These are phyloP conservation scores for Hypoxylon sp. DNA, from an alignment of 2,329 filamentous ascomycete genomes.

Conservation along the genomic window DNA sequence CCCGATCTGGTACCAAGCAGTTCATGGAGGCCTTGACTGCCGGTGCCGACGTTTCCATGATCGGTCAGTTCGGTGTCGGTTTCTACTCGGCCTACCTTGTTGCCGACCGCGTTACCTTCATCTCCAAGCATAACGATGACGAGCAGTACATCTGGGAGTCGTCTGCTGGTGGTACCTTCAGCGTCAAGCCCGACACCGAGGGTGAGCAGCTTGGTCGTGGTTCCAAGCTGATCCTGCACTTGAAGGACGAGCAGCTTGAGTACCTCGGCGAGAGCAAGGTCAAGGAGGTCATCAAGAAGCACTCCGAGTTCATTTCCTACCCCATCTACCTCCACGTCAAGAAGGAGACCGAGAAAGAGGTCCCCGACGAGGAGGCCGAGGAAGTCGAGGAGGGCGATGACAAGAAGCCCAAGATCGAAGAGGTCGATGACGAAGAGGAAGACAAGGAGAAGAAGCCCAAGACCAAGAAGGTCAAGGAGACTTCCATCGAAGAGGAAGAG, in stretches of 20 bases:
- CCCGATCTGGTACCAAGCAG: conserved; percentile 99
- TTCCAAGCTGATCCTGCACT: conserved; percentile 96
- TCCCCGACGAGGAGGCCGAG: conserved; percentile 93
- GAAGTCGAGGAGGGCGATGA: conserved; percentile 77
- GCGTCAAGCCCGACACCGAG: conserved; percentile 86
- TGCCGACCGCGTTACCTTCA: conserved; percentile 91
- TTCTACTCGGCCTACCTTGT: conserved; percentile 99
- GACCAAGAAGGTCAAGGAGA: conserved; percentile 99
- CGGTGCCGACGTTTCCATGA: conserved; percentile 99
- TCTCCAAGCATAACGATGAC: conserved; percentile 99
- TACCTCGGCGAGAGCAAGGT: conserved; percentile 99
- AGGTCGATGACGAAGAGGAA: conserved; percentile 86
- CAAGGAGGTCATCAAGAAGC: conserved; percentile 99
- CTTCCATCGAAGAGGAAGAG: conserved; percentile 98
- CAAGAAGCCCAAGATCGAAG: conserved; percentile 96
- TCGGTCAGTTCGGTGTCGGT: conserved; percentile 99
- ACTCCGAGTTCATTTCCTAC: conserved; percentile 99
- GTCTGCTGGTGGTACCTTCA: conserved; percentile 96
- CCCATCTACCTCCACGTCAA: conserved; percentile 99
- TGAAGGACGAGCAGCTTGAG: conserved; percentile 99
- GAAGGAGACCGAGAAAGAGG: conserved; percentile 99
- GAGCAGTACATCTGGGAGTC: conserved; percentile 99
- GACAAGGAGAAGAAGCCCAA: conserved; percentile 91
- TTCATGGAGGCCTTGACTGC: conserved; percentile 99
- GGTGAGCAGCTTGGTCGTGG: conserved; percentile 91